Conservation (phyloP, 768 basidiomycete genomes). For the Candolleomyces aberdarensis region DNA sequence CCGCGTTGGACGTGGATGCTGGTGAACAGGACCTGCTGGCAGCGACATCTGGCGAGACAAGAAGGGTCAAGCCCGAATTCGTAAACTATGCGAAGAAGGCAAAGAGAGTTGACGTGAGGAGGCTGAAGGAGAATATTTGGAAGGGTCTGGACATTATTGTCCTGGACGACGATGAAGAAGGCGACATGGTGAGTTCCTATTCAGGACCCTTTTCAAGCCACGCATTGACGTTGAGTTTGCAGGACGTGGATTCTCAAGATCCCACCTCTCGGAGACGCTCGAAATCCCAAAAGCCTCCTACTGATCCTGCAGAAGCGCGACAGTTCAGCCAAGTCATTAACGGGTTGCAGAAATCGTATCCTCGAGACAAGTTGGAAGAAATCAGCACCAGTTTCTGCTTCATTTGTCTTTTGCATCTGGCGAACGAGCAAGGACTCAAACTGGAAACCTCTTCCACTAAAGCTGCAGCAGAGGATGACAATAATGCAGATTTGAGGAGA, state of each 20-base stretch:
- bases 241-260: conserved; percentile 54
- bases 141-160: conserved; percentile 80
- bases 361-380: conserved; percentile 92
- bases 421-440: conserved; percentile 93
- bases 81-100: conserved; percentile 95
- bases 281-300: conserved; percentile 28
- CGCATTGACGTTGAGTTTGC: background rate
- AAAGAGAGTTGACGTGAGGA: conserved; percentile 94
- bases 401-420: conserved; percentile 93
- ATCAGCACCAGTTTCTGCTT: conserved; percentile 99
- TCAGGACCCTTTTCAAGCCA: background rate
- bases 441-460: conserved; percentile 47
- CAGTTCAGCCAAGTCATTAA: conserved; percentile 81
- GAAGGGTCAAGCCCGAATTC: conserved; percentile 79
- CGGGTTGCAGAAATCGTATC: conserved; percentile 78
- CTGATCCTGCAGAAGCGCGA: conserved; percentile 64
- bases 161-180: conserved; percentile 37
- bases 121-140: conserved; percentile 98
- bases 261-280: conserved; percentile 11
- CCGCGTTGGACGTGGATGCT: conserved; percentile 39
- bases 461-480: background rate
- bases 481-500: background rate
- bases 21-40: conserved; percentile 89
- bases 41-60: conserved; percentile 70
- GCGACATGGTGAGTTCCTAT: conserved; percentile 48